A percentile compares a stretch with the other conserved stretches of the same genome.
These are phyloP conservation scores for Carex kokanica DNA, from an alignment of 176 grass and related monocot genomes.

Conservation along the genomic window DNA sequence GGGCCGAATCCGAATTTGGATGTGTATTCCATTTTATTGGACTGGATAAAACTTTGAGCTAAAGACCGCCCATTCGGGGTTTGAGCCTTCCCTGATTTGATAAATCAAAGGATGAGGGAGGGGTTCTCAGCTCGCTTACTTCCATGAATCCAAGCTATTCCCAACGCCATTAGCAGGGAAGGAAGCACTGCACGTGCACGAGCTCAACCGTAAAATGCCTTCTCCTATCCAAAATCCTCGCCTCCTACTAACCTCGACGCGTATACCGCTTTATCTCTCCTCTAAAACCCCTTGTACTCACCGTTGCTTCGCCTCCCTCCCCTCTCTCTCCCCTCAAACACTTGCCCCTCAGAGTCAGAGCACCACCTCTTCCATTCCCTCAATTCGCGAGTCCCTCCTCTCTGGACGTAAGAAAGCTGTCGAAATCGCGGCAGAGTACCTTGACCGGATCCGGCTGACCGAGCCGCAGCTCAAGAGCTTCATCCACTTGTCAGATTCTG, in stretches of 20 bases:
- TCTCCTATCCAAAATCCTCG: conserved; percentile 59
- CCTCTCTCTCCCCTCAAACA: conserved; percentile 42
- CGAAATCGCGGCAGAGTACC: conserved; percentile 70
- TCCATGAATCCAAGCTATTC: background rate
- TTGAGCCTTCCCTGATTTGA: too few species aligned
- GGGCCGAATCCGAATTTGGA: too few species aligned
- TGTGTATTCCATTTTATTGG: too few species aligned
- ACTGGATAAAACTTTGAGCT: too few species aligned
- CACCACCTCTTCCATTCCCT: conserved; percentile 40
- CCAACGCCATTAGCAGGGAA: background rate
- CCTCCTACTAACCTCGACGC: conserved; percentile 46
- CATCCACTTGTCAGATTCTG: conserved; percentile 68
- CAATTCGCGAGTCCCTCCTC: conserved; percentile 74
- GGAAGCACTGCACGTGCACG: background rate
- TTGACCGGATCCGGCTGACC: conserved; percentile 69
- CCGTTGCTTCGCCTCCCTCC: conserved; percentile 42
- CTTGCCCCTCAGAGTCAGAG: conserved; percentile 21
- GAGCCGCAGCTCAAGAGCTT: conserved; percentile 83
- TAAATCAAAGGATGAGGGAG: background rate
- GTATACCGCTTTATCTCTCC: conserved; percentile 6
- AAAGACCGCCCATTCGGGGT: too few species aligned
- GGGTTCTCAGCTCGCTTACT: background rate
- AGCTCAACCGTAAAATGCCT: conserved; percentile 39
- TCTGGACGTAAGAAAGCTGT: conserved; percentile 50
- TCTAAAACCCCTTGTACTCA: background rate